Percentiles rank a stretch among this genome's conserved stretches.
Conservation (phyloP, 179 eudicot genomes). For the Dionaea muscipula region DNA sequence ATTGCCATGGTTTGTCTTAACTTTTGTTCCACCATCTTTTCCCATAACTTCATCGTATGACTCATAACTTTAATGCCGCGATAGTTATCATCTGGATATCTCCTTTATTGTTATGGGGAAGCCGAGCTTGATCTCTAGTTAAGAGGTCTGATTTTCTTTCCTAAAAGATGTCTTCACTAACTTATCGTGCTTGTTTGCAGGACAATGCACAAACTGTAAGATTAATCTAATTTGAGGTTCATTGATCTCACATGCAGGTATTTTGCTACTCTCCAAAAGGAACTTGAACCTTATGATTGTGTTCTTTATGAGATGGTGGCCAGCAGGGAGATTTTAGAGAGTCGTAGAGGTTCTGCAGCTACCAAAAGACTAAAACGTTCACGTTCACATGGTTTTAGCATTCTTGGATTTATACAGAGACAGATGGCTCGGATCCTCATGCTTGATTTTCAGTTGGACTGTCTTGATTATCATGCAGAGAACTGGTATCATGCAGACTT, state of each 20-base stretch:
- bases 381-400: constrained; percentile 55
- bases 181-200: too few relatives aligned
- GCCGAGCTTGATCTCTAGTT: too few relatives aligned
- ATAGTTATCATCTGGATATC: too few relatives aligned
- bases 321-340: constrained; percentile 75
- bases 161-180: too few relatives aligned
- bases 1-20: too few relatives aligned
- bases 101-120: too few relatives aligned
- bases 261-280: constrained; percentile 65
- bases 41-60: too few relatives aligned
- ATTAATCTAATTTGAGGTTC: not conserved
- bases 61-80: too few relatives aligned
- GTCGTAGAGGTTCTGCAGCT: constrained; percentile 38
- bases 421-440: constrained; percentile 72
- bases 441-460: constrained; percentile 90
- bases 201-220: too few relatives aligned
- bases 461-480: constrained; percentile 73
- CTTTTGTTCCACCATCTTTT: too few relatives aligned
- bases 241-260: constrained; percentile 38
- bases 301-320: constrained; percentile 98
- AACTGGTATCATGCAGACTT: constrained; percentile 98
- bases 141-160: too few relatives aligned
- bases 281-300: constrained; percentile 68
- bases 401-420: constrained; percentile 83
- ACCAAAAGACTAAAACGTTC: constrained; percentile 41